phyloP scores from a whole-genome alignment of 2,329 filamentous ascomycete genomes.

The Pyrenophora tritici-repentis region DNA sequence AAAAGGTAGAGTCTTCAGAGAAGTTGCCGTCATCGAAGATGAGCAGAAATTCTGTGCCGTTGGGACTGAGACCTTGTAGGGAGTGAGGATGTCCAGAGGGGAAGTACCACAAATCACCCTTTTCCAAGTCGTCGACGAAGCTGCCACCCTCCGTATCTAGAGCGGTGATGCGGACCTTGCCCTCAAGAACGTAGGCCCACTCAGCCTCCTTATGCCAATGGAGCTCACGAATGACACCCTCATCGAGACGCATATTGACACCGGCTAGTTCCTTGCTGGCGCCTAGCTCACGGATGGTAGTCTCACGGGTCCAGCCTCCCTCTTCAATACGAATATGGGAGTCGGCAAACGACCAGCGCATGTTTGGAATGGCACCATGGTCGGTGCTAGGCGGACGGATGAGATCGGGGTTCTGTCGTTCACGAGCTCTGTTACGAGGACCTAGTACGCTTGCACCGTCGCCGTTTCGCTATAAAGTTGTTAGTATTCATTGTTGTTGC shows the following conservation, averaged over 20 bases:
- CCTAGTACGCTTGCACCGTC: conserved; percentile 69
- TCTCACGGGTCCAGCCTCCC: conserved; percentile 77
- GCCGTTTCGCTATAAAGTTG: conserved; percentile 49
- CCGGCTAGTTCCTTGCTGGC: conserved; percentile 72
- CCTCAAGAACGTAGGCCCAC: conserved; percentile 76
- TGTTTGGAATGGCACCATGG: conserved; percentile 70
- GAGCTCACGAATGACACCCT: conserved; percentile 74
- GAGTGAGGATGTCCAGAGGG: conserved; percentile 78
- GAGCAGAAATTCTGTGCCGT: conserved; percentile 68
- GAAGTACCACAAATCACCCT: conserved; percentile 83
- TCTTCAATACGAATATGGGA: conserved; percentile 62
- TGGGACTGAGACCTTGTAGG: conserved; percentile 70
- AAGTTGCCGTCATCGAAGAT: conserved; percentile 66
- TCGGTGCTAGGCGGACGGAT: conserved; percentile 75
- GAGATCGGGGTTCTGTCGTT: conserved; percentile 72
- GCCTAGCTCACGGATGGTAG: conserved; percentile 67
- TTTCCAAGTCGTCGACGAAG: conserved; percentile 76
- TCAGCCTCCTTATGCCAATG: conserved; percentile 84
- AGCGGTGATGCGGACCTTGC: conserved; percentile 71
- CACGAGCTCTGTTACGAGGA: conserved; percentile 70
- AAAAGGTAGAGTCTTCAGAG: conserved; percentile 70
- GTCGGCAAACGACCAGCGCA: conserved; percentile 66
- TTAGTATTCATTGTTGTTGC: conserved; percentile 11
- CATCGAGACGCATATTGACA: conserved; percentile 77
- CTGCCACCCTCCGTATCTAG: conserved; percentile 76